These are phyloP conservation scores for Barbarea vulgaris DNA, from an alignment of 345 rosid genomes.

Conservation along the genomic window DNA sequence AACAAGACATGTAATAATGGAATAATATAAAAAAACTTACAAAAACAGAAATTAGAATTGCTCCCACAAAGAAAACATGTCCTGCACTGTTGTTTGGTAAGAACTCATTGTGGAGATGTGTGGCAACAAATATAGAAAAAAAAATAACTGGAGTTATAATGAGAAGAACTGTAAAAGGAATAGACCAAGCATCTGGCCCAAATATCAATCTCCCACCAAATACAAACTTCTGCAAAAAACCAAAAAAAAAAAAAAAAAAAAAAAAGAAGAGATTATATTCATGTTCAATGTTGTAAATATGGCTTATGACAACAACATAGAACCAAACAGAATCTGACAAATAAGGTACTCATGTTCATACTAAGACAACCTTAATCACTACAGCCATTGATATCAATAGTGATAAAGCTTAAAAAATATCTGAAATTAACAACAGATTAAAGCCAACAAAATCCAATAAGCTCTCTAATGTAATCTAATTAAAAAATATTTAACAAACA, in stretches of 20 bases:
- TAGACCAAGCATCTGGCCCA: slow-evolving; percentile 92
- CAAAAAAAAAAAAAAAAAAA: slow-evolving; percentile 3
- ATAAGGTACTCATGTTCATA: background rate
- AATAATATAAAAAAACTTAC: slow-evolving; percentile 50
- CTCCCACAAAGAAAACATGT: slow-evolving; percentile 65
- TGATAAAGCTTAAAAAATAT: background rate
- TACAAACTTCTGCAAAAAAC: slow-evolving; percentile 68
- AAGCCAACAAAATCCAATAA: background rate
- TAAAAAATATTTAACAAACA: background rate
- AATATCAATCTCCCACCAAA: slow-evolving; percentile 90
- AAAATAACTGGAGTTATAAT: slow-evolving; percentile 66
- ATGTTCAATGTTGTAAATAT: background rate
- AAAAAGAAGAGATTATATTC: slow-evolving; percentile 11
- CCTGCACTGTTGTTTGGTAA: slow-evolving; percentile 64
- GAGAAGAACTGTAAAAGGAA: slow-evolving; percentile 73
- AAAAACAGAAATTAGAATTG: slow-evolving; percentile 60
- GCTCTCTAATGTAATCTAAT: background rate
- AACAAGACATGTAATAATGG: background rate
- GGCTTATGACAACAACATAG: background rate
- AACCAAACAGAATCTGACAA: background rate
- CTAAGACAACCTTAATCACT: background rate
- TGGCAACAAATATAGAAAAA: slow-evolving; percentile 81
- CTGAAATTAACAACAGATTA: background rate
- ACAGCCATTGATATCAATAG: background rate
- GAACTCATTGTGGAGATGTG: slow-evolving; percentile 85